A percentile compares a stretch with the other conserved stretches of the same genome.
Conservation (phyloP, 148 eudicot species). For the Rhododendron mucronatum region DNA sequence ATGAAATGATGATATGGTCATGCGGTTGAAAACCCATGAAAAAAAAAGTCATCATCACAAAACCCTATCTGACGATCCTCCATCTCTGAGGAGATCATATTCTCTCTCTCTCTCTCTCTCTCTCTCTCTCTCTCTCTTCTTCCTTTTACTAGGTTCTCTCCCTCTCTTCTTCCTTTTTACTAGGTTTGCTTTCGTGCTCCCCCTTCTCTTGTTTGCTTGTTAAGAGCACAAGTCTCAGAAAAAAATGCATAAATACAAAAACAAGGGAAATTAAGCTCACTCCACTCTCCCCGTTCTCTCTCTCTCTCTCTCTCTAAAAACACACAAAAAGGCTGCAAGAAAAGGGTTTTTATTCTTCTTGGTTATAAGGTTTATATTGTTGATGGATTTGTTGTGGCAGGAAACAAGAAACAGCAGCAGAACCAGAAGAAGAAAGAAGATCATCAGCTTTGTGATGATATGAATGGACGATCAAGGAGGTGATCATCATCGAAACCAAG, state of each 20-base stretch:
- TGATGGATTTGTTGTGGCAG: not conserved
- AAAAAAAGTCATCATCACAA: conserved; percentile 21
- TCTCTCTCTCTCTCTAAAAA: not conserved
- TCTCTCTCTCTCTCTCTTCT: not conserved
- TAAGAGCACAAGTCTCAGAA: conserved; percentile 22
- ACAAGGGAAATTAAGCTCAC: not conserved
- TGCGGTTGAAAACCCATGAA: not conserved
- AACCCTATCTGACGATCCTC: conserved; percentile 13
- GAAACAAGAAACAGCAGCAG: not conserved
- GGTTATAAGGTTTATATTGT: not conserved
- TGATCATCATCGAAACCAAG: not conserved
- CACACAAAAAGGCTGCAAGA: not conserved
- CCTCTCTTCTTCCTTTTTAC: conserved; percentile 12
- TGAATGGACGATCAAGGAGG: not conserved
- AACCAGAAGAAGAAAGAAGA: not conserved
- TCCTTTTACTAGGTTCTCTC: conserved; percentile 24
- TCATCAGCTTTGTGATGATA: not conserved
- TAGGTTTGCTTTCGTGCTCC: conserved; percentile 29
- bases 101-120: not conserved
- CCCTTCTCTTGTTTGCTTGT: conserved; percentile 24
- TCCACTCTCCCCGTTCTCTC: conserved; percentile 3
- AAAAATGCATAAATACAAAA: not conserved
- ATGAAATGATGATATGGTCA: conserved; percentile 8
- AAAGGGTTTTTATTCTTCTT: not conserved
- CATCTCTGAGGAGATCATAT: conserved; percentile 15